Base-by-base conservation (phyloP, 306 rosid species). In the Pyrus communis region DNA sequence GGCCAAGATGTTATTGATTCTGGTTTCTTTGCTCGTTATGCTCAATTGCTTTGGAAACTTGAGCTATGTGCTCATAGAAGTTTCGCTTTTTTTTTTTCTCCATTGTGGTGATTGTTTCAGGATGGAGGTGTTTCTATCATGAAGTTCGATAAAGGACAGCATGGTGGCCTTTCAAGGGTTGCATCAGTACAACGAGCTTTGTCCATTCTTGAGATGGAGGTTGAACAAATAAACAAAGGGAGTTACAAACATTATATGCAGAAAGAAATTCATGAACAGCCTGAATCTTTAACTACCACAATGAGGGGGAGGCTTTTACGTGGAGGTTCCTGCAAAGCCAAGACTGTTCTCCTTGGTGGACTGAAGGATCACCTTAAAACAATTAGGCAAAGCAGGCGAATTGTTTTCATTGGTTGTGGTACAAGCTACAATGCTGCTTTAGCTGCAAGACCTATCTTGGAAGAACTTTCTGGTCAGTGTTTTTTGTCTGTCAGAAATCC, bases 341-440 rank as follows among this genome's bases (percentile, higher is more conserved):
- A 88, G 88, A 88, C 88, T n/a, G 97, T 95, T 79, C 85, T 92
- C 71, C 84, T 95, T 81, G 99, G 99, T 18, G 99, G 99, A 81
- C 84, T 95, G 85, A 95, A 95, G 83, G 99, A 89, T 84, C 97
- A 89, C 88, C 97, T 95, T 58, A 92, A 89, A 87, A 95, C 99
- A 73, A 95, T 95, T 76, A 89, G 99, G 90, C 89, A 97, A 66
- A 95, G 99, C 88, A 88, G 99, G 77, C 81, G 99, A 67, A 89
- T 95, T 67, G 90, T 95, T 78, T 91, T 92, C 80, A 80, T 95
- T 75, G 99, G 99, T 42, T 95, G 99, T 82, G 99, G 99, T 72
- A 95, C 99, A 46, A 92, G 99, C 86, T 95, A 95, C 43, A 95
- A 95, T 74, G 99, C 99, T 83, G 99, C 99, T 83, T 81, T 95